Conservation (phyloP, 306 rosid species). For the Carpinus fangiana region DNA sequence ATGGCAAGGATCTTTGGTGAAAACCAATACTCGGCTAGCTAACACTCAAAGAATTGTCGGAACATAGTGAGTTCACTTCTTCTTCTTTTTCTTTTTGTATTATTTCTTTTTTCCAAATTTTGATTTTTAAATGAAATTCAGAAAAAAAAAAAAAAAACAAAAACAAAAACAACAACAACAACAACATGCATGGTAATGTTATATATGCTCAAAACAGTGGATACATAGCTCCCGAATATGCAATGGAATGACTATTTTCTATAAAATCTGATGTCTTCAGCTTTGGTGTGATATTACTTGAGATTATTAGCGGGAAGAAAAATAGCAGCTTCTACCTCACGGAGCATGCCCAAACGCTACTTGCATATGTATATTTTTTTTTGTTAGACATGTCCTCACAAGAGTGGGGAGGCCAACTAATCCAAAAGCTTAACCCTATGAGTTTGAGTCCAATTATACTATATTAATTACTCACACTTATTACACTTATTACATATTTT, state of each 20-base stretch:
- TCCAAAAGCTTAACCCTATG: no score
- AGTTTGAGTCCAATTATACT: no score
- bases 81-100: neutral
- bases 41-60: conserved; percentile 34
- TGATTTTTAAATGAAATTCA: no score
- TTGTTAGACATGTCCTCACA: no score
- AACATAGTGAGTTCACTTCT: conserved; percentile 25
- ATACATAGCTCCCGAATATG: conserved; percentile 57
- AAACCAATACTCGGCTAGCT: conserved; percentile 12
- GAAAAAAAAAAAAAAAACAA: no score
- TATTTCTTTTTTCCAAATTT: no score
- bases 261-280: conserved; percentile 46
- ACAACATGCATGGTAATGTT: no score
- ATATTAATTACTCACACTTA: no score
- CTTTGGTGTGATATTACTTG: conserved; percentile 45
- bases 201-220: conserved; percentile 32
- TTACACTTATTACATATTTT: no score
- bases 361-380: conserved; percentile 13
- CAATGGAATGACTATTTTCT: conserved; percentile 45
- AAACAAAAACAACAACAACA: no score
- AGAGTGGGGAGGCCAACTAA: no score
- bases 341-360: conserved; percentile 37
- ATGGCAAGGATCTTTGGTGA: conserved; percentile 33
- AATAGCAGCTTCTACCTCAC: conserved; percentile 33
- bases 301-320: conserved; percentile 42